Conservation (phyloP, 2,329 filamentous ascomycete species). For the Coniochaeta sp. region DNA sequence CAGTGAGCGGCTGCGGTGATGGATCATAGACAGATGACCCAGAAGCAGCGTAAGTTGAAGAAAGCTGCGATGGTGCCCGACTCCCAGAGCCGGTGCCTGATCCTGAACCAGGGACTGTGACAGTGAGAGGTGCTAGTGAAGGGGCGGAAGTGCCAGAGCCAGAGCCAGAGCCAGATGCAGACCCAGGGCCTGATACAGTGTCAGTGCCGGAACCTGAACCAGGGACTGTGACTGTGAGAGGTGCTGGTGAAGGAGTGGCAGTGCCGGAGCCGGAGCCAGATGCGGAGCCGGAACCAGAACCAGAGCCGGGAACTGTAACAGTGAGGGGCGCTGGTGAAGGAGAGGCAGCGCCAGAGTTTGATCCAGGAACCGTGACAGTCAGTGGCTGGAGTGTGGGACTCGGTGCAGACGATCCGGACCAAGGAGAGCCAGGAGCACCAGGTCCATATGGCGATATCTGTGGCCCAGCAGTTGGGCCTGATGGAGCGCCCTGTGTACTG, state of each 20-base stretch:
- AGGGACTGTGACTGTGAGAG: constrained; percentile 8
- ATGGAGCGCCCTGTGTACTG: background rate
- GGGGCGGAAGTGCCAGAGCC: too few species aligned
- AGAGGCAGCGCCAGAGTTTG: background rate
- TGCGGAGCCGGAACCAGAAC: background rate
- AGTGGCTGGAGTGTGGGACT: constrained; percentile 4
- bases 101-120: background rate
- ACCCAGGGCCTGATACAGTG: too few species aligned
- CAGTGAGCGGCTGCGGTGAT: background rate
- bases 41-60: background rate
- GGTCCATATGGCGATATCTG: background rate
- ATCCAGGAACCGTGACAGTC: constrained; percentile 7
- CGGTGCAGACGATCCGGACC: background rate
- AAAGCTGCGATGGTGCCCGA: too few species aligned
- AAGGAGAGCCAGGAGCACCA: background rate
- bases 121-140: background rate
- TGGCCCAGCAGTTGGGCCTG: background rate
- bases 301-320: background rate
- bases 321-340: background rate
- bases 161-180: too few species aligned
- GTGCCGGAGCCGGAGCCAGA: background rate
- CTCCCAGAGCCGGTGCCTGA: too few species aligned
- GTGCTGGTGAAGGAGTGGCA: background rate
- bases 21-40: background rate
- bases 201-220: background rate